Evolutionary conservation across 306 rosid genomes (phyloP).

Genomic region (Quercus wislizeni): DNA sequence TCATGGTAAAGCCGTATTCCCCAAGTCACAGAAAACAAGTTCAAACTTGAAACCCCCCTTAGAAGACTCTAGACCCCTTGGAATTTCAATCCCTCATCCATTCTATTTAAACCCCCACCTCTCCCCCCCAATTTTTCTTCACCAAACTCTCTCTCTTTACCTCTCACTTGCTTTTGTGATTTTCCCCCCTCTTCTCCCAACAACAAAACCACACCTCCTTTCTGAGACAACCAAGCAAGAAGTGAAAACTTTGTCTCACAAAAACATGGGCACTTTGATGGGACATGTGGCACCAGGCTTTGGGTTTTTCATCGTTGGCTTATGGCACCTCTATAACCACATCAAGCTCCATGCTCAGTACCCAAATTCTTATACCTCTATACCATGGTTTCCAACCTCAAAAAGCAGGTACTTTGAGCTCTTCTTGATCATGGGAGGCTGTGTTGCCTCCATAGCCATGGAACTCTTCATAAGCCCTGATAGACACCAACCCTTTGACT

Average conservation of each 20-base stretch:
- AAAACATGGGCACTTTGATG: constrained; percentile 60
- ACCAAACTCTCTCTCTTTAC: background rate
- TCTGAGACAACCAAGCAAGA: background rate
- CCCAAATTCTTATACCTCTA: constrained; percentile 41
- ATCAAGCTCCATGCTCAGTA: constrained; percentile 53
- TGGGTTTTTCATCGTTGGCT: constrained; percentile 65
- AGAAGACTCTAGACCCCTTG: constrained; percentile 18
- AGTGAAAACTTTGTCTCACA: background rate
- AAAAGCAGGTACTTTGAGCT: constrained; percentile 59
- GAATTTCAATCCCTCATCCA: background rate
- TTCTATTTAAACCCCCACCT: background rate
- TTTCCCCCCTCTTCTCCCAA: background rate
- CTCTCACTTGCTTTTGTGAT: background rate
- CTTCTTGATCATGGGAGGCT: constrained; percentile 43
- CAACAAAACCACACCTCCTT: background rate
- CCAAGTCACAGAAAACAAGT: constrained; percentile 11
- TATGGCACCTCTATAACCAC: constrained; percentile 88
- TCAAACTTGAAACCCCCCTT: background rate
- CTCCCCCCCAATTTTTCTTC: background rate
- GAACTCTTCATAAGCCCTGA: constrained; percentile 73
- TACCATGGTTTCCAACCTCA: constrained; percentile 66
- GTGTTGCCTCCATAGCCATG: constrained; percentile 57
- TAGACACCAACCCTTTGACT: constrained; percentile 66
- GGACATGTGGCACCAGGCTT: constrained; percentile 88
- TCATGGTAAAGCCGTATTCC: background rate